Conservation (phyloP, 148 eudicot species). For the Vaccinium vitisidaea region DNA sequence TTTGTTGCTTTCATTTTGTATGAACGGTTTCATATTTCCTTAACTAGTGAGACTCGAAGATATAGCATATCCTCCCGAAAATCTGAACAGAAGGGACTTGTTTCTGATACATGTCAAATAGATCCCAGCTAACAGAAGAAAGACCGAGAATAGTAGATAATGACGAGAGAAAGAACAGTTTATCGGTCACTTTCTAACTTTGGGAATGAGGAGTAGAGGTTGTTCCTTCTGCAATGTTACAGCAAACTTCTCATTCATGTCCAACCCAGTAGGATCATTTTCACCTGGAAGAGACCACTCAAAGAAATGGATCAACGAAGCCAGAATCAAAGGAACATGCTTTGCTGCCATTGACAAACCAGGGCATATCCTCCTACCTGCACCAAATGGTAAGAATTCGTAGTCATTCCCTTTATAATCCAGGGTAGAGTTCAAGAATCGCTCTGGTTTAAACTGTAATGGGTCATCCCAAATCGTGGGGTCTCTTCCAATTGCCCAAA, state of each 20-base stretch:
- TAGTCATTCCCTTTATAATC: constrained; percentile 23
- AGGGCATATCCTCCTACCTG: constrained; percentile 40
- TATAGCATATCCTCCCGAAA: neutral
- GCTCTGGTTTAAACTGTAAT: constrained; percentile 28
- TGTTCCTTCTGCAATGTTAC: constrained; percentile 13
- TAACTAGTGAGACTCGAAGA: neutral
- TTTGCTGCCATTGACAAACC: constrained; percentile 23
- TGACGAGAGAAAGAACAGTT: neutral
- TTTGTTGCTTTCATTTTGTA: neutral
- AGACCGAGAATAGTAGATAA: neutral
- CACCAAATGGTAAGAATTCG: constrained; percentile 29
- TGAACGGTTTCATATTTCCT: neutral
- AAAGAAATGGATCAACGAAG: constrained; percentile 25
- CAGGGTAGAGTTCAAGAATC: constrained; percentile 21
- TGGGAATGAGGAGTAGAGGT: constrained; percentile 9
- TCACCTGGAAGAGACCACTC: constrained; percentile 17
- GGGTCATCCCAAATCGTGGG: constrained; percentile 32
- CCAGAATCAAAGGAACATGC: constrained; percentile 19
- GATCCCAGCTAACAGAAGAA: neutral
- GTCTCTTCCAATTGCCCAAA: constrained; percentile 29
- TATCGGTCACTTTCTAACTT: neutral
- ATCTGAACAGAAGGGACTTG: neutral
- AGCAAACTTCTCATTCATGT: constrained; percentile 15
- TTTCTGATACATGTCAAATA: neutral
- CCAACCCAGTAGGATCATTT: neutral